Conservation (phyloP, 768 basidiomycete genomes). For the Kwoniella botswanensis region DNA sequence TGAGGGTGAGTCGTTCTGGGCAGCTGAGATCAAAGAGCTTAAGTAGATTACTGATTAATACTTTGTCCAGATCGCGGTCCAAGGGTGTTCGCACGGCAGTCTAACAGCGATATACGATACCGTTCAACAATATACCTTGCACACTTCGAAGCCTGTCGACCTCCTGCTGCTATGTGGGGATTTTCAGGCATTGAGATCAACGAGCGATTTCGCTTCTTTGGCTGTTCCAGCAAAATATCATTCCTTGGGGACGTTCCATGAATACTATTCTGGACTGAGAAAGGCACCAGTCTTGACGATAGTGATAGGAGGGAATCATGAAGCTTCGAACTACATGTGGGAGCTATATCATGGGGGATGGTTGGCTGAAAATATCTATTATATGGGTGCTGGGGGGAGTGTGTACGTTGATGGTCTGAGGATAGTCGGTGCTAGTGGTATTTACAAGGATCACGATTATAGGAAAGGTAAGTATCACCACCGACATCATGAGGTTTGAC, state of each 20-base stretch:
- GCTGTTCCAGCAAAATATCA: constrained; percentile 90
- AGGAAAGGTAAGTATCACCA: constrained; percentile 61
- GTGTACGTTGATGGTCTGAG: constrained; percentile 84
- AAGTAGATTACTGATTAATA: too few species aligned
- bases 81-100: constrained; percentile 91
- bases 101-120: constrained; percentile 71
- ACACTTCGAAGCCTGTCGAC: constrained; percentile 73
- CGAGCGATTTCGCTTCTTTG: constrained; percentile 83
- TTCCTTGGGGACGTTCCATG: constrained; percentile 77
- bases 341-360: constrained; percentile 98
- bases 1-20: not conserved
- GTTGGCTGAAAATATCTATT: constrained; percentile 96
- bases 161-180: constrained; percentile 92
- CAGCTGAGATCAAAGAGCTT: too few species aligned
- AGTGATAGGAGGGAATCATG: constrained; percentile 97
- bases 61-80: constrained; percentile 72
- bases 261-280: constrained; percentile 83
- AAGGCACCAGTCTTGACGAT: constrained; percentile 86
- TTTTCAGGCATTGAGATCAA: constrained; percentile 85
- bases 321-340: constrained; percentile 95
- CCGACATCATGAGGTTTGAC: not conserved
- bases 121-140: constrained; percentile 68
- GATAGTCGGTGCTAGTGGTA: constrained; percentile 90
- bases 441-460: constrained; percentile 81
- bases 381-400: constrained; percentile 87